phyloP scores from a whole-genome alignment of 768 basidiomycete genomes.

The Suillus paluster region DNA sequence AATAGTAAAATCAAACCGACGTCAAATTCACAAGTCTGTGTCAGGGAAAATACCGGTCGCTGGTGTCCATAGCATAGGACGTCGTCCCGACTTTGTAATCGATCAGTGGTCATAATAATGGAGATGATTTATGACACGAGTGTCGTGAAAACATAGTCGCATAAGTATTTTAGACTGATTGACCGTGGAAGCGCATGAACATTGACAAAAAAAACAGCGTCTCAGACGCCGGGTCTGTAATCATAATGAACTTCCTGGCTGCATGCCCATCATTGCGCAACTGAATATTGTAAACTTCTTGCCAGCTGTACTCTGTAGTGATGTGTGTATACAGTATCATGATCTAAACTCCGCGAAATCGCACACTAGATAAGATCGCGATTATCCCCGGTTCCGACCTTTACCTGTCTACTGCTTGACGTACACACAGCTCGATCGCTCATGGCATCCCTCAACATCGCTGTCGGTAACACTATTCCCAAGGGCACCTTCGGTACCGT shows the following conservation, averaged over 20 bases:
- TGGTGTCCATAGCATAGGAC: too few relatives aligned
- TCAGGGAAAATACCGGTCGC: too few relatives aligned
- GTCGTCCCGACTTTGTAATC: too few relatives aligned
- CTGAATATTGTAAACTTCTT: too few relatives aligned
- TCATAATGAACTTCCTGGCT: too few relatives aligned
- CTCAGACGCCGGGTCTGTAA: background rate
- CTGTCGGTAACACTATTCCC: constrained; percentile 58
- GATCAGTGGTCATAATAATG: too few relatives aligned
- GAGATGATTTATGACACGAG: background rate
- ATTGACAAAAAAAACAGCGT: background rate
- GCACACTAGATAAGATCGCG: background rate
- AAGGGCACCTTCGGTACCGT: constrained; percentile 52
- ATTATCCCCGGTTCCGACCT: background rate
- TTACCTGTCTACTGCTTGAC: too few relatives aligned
- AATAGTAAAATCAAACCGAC: background rate
- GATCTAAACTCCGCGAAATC: background rate
- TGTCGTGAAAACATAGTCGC: background rate
- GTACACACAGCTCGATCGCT: background rate
- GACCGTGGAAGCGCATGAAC: background rate
- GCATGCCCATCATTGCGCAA: too few relatives aligned
- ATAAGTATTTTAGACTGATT: background rate
- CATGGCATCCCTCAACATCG: constrained; percentile 40
- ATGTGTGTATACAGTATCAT: too few relatives aligned
- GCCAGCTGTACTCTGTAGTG: too few relatives aligned
- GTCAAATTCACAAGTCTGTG: too few relatives aligned